Evolutionary conservation across 2,329 filamentous ascomycete species (phyloP).

Genomic region (Ophiosphaerella korrae): DNA sequence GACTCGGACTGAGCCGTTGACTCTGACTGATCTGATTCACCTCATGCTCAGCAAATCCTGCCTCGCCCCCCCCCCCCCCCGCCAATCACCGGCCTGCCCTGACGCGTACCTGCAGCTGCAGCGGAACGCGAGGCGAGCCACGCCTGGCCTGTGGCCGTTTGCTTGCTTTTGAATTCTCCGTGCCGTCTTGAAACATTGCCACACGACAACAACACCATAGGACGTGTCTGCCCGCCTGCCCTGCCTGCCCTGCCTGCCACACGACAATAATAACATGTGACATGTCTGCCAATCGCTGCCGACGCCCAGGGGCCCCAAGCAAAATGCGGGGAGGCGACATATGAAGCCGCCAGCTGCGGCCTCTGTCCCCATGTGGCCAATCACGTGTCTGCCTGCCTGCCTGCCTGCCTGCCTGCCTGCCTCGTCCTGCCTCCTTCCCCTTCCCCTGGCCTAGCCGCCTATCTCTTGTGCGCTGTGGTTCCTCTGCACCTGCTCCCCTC

Average conservation of each 20-base stretch:
- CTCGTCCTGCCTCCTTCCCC: background rate
- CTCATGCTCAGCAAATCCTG: too few relatives aligned
- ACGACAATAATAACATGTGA: too few relatives aligned
- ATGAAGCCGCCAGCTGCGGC: too few relatives aligned
- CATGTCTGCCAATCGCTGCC: too few relatives aligned
- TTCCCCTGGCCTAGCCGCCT: slow-evolving; percentile 26
- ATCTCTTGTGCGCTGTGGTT: background rate
- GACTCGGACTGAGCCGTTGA: slow-evolving; percentile 4
- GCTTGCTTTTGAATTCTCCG: too few relatives aligned
- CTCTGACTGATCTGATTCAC: slow-evolving; percentile 3
- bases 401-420: slow-evolving; percentile 1
- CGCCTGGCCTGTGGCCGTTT: background rate
- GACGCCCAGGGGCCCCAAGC: too few relatives aligned
- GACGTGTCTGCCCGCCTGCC: too few relatives aligned
- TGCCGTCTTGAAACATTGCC: too few relatives aligned
- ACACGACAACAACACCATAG: too few relatives aligned
- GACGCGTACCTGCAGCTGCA: slow-evolving; percentile 16
- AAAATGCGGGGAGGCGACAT: too few relatives aligned
- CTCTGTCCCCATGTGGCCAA: slow-evolving; percentile 1
- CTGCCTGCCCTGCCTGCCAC: too few relatives aligned
- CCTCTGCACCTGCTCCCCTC: background rate
- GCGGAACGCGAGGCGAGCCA: slow-evolving; percentile 10
- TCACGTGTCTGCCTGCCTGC: slow-evolving; percentile 9
- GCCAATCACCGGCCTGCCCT: slow-evolving; percentile 21
- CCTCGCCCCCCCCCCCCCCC: too few relatives aligned